These are phyloP conservation scores for Yarrowia galli DNA, from an alignment of 1,139 yeast species.

Conservation along the genomic window DNA sequence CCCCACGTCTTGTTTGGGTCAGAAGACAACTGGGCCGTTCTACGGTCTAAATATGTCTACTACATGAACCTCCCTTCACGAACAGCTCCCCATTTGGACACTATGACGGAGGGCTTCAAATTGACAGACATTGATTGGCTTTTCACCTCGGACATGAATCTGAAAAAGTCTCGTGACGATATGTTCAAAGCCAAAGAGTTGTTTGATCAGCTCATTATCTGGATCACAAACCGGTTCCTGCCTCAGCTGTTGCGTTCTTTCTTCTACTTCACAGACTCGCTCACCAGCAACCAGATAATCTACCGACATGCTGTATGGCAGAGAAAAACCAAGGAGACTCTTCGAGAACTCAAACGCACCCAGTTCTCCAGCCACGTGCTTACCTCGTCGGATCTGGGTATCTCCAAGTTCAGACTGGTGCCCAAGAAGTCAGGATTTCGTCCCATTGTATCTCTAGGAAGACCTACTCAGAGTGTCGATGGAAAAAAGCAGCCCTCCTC, in stretches of 20 bases:
- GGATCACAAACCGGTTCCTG: neutral
- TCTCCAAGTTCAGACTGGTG: constrained; percentile 45
- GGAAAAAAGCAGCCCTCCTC: constrained; percentile 13
- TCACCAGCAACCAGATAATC: neutral
- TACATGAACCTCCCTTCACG: constrained; percentile 1
- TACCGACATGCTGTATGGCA: constrained; percentile 5
- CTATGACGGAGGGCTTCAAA: constrained; percentile 1
- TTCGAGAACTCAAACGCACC: neutral
- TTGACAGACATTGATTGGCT: constrained; percentile 10
- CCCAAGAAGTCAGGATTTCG: constrained; percentile 47
- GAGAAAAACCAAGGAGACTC: neutral
- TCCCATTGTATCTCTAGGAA: constrained; percentile 46
- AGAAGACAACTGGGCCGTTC: neutral
- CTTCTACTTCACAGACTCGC: constrained; percentile 11
- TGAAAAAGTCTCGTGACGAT: constrained; percentile 14
- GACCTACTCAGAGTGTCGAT: neutral
- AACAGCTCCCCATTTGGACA: neutral
- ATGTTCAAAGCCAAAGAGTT: constrained; percentile 4
- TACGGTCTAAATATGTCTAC: constrained; percentile 3
- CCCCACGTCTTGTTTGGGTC: neutral
- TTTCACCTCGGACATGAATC: neutral
- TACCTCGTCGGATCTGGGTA: constrained; percentile 43
- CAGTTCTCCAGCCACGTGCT: constrained; percentile 11
- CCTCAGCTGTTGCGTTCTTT: neutral
- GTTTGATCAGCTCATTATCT: neutral